Percentiles rank a stretch among this genome's conserved stretches.
Evolutionary conservation across 495 filamentous ascomycete genomes (phyloP).

Genomic region (Trichoderma asperelloides): DNA sequence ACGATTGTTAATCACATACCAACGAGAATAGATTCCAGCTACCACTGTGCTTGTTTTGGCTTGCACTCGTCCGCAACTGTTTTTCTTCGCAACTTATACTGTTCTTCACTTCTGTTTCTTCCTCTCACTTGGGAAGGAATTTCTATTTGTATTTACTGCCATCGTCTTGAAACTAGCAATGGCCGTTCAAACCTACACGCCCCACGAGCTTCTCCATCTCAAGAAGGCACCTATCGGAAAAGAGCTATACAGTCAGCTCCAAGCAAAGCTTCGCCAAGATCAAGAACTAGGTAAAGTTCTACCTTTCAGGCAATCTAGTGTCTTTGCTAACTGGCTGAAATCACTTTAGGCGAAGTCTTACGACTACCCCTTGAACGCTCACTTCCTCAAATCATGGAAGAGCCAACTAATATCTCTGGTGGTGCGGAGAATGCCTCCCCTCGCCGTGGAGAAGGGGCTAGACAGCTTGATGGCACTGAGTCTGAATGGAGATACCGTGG

Average conservation of each 20-base stretch:
- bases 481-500: constrained; percentile 35
- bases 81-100: neutral
- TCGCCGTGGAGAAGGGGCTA: neutral
- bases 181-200: neutral
- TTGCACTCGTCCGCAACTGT: neutral
- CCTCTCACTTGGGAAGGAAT: neutral
- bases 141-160: neutral
- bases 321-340: neutral
- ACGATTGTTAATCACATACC: neutral
- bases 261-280: constrained; percentile 1
- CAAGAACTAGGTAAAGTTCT: neutral
- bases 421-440: neutral
- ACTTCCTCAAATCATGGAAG: constrained; percentile 3
- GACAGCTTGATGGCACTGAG: constrained; percentile 9
- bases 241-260: neutral
- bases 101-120: neutral
- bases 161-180: neutral
- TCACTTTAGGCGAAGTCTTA: neutral
- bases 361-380: neutral
- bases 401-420: neutral
- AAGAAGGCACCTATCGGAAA: neutral
- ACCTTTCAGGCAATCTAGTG: neutral
- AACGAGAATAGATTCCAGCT: neutral
- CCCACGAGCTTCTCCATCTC: neutral
- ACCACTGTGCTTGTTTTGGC: neutral